These are phyloP conservation scores for Gynandropsis gynandra DNA, from an alignment of 345 rosid species.

Conservation along the genomic window DNA sequence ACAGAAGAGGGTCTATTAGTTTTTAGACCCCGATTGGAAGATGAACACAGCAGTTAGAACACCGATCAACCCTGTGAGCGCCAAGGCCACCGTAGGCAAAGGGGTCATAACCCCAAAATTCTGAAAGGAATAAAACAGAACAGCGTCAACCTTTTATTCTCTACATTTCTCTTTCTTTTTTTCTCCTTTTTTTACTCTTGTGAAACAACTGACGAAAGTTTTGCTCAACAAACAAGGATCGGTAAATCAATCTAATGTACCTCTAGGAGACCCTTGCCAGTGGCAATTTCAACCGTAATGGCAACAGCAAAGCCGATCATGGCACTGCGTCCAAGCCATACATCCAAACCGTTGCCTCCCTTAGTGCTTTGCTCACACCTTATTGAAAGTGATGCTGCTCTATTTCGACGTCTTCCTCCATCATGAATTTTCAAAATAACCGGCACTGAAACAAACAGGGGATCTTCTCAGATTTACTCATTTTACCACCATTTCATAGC, in stretches of 20 bases:
- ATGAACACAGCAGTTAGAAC: constrained; percentile 74
- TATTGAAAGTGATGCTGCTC: constrained; percentile 40
- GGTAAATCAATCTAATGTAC: constrained; percentile 27
- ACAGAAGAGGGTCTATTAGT: constrained; percentile 26
- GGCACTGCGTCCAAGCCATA: constrained; percentile 90
- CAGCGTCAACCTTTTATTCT: neutral
- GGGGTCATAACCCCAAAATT: constrained; percentile 78
- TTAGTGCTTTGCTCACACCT: constrained; percentile 63
- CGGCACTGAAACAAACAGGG: constrained; percentile 25
- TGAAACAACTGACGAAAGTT: no score
- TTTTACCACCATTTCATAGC: neutral
- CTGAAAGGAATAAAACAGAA: constrained; percentile 36
- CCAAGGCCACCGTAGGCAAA: constrained; percentile 80
- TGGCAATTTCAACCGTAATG: constrained; percentile 59
- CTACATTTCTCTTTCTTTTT: neutral
- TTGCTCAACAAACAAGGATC: no score
- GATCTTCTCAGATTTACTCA: neutral
- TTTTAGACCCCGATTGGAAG: constrained; percentile 81
- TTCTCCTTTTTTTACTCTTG: neutral
- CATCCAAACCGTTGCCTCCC: constrained; percentile 53
- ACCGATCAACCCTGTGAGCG: constrained; percentile 68
- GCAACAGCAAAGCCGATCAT: constrained; percentile 88
- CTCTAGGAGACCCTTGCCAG: constrained; percentile 90
- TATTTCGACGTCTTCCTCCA: constrained; percentile 28
- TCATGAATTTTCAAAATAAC: constrained; percentile 31